Evolutionary conservation across 2,329 filamentous ascomycete genomes (phyloP).

Genomic region (Ceratocystis diversiconidia): DNA sequence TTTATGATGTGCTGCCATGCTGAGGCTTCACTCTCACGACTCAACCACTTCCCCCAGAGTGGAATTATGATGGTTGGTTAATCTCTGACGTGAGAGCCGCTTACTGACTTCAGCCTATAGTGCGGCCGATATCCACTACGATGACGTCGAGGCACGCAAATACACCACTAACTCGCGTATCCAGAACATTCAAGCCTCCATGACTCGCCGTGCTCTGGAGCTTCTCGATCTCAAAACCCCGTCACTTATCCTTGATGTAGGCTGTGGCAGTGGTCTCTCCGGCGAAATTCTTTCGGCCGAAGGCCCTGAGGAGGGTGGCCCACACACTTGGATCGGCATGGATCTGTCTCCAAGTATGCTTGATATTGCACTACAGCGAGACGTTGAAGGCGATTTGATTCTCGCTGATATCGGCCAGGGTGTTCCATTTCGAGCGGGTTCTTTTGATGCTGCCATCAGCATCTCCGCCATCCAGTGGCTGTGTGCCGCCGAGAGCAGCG

Average conservation of each 20-base stretch:
- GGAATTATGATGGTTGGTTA: background rate
- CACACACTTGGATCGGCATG: constrained; percentile 95
- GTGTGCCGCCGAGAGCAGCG: constrained; percentile 83
- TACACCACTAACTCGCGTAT: constrained; percentile 96
- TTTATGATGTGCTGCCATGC: background rate
- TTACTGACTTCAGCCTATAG: constrained; percentile 31
- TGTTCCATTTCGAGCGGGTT: constrained; percentile 79
- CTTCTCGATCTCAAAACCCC: constrained; percentile 69
- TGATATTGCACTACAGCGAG: constrained; percentile 80
- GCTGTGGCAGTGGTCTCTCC: constrained; percentile 85
- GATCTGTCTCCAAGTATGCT: constrained; percentile 93
- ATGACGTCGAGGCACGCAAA: constrained; percentile 88
- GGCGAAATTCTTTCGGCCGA: constrained; percentile 82
- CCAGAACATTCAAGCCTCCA: constrained; percentile 83
- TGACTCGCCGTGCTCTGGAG: constrained; percentile 86
- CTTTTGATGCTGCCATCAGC: constrained; percentile 87
- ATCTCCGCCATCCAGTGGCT: constrained; percentile 98
- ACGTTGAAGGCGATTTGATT: constrained; percentile 86
- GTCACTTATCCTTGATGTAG: constrained; percentile 87
- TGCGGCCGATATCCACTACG: constrained; percentile 92
- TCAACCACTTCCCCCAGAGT: constrained; percentile 1
- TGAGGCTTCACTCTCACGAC: background rate
- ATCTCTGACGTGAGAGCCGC: background rate
- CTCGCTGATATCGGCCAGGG: constrained; percentile 92
- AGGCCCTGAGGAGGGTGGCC: constrained; percentile 55